phyloP scores from a whole-genome alignment of 805 yeast genomes.

The Debaryomyces castellii region DNA sequence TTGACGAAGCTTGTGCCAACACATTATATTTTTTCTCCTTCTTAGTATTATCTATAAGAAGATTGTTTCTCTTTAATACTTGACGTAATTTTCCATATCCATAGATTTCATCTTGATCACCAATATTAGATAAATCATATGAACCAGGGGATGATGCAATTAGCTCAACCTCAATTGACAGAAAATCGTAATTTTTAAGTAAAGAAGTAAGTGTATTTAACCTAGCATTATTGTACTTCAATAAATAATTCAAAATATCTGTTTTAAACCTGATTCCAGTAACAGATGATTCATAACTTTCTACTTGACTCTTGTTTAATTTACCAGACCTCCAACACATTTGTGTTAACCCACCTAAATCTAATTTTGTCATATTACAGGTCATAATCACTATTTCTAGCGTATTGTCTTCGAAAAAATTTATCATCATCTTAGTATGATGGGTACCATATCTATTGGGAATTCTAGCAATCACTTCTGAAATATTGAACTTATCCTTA shows the following conservation, averaged over 20 bases:
- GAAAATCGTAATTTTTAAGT: slow-evolving; percentile 44
- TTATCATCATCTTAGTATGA: slow-evolving; percentile 69
- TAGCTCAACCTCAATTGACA: slow-evolving; percentile 48
- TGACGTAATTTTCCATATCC: slow-evolving; percentile 52
- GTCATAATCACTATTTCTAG: slow-evolving; percentile 58
- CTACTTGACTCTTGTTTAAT: slow-evolving; percentile 11
- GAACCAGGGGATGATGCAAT: slow-evolving; percentile 56
- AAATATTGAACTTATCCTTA: slow-evolving; percentile 19
- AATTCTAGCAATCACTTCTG: slow-evolving; percentile 31
- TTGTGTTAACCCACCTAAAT: slow-evolving; percentile 59
- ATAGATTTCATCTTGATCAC: slow-evolving; percentile 26
- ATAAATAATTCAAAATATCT: slow-evolving; percentile 46
- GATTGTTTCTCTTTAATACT: slow-evolving; percentile 31
- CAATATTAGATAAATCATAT: slow-evolving; percentile 13
- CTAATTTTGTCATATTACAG: slow-evolving; percentile 55
- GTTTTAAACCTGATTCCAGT: slow-evolving; percentile 38
- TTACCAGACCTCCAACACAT: slow-evolving; percentile 64
- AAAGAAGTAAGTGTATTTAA: slow-evolving; percentile 24
- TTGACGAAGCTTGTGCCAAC: slow-evolving; percentile 48
- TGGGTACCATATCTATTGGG: slow-evolving; percentile 46
- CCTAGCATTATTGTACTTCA: slow-evolving; percentile 34
- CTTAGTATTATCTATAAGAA: slow-evolving; percentile 19
- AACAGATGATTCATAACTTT: not conserved
- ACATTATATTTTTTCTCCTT: slow-evolving; percentile 22
- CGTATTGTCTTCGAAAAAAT: slow-evolving; percentile 45